A percentile compares a stretch with the other conserved stretches of the same genome.
Conservation (phyloP, 768 basidiomycete genomes). For the Udeniomyces megalosporus region DNA sequence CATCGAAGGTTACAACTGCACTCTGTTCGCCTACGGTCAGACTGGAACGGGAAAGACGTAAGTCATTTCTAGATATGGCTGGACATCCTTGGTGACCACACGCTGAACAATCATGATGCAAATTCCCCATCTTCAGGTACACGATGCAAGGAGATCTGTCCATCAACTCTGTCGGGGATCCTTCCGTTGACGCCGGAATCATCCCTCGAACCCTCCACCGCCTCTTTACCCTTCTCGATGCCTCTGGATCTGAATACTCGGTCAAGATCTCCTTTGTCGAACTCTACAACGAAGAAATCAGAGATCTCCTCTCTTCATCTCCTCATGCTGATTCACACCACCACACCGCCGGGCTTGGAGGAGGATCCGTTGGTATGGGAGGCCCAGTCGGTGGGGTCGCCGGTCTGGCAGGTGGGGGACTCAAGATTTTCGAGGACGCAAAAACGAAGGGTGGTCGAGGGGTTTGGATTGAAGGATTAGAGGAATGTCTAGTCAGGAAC, state of each 20-base stretch:
- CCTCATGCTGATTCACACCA: slow-evolving; percentile 39
- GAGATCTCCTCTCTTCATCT: slow-evolving; percentile 75
- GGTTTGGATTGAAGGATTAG: slow-evolving; percentile 84
- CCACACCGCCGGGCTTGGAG: not conserved
- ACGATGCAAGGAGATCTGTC: slow-evolving; percentile 95
- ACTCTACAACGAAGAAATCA: slow-evolving; percentile 93
- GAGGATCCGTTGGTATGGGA: not conserved
- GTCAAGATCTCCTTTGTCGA: slow-evolving; percentile 91
- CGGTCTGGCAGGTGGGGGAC: slow-evolving; percentile 27
- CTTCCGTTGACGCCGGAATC: slow-evolving; percentile 80
- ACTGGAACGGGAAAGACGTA: slow-evolving; percentile 98
- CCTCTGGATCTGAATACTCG: slow-evolving; percentile 52
- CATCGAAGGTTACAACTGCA: slow-evolving; percentile 84
- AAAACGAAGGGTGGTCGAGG: slow-evolving; percentile 50
- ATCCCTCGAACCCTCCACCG: slow-evolving; percentile 84
- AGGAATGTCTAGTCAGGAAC: slow-evolving; percentile 71
- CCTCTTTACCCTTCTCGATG: slow-evolving; percentile 72
- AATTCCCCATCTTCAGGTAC: slow-evolving; percentile 34
- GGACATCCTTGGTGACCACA: not conserved
- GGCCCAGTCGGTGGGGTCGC: slow-evolving; percentile 5
- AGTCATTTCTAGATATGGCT: slow-evolving; percentile 23
- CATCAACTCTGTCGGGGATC: slow-evolving; percentile 52
- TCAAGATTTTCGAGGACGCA: slow-evolving; percentile 87
- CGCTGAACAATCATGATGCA: not conserved
- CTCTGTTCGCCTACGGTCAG: slow-evolving; percentile 89